Base-by-base conservation (phyloP, 73 alveolate species). In the Paraurostyla sp. region DNA sequence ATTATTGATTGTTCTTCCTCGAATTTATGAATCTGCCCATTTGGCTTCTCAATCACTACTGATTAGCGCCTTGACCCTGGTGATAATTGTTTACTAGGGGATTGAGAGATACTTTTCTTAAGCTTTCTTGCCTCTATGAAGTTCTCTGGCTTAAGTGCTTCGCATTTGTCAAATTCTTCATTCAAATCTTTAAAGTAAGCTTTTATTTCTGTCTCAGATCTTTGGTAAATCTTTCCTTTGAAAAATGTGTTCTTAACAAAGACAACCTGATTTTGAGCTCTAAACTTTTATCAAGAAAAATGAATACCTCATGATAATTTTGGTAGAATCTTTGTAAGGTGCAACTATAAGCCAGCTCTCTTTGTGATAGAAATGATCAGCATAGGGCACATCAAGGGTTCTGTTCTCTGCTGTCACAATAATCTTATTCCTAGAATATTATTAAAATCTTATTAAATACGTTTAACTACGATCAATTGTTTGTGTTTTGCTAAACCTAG, bases 301-400 rank as follows among this genome's bases (percentile, higher is more conserved):
- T 35, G n/a, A 15, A 18, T 73, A 78, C 89, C 40, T 50, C 40
- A 78, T 13, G 22, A 78, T 78, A 52, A 50, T 27, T 45, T 51
- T 78, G 22, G 27, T 29, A 16, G 76, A 49, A 20, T 41, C 78
- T 20, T 51, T 63, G 23, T 15, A 50, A 1, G 76, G 60, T 3
- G 80, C 49, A 27, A 78, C 13, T 3, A 78, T 36, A 78, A 35
- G 4, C 89, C 89, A 78, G 4, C 22, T 78, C 78, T 78, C 89
- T 32, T 36, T 13, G 27, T 78, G 89, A 54, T 78, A 78, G 46
- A 78, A 78, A 54, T 78, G 89, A 54, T 78, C 89, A 16, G 80
- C 89, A 78, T 78, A 78, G 41, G 89, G 89, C 40, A 78, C 89
- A 18, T 54, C 89, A 11, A 45, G 60, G 0, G 78, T 54, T 20